Evolutionary conservation across 306 rosid species (phyloP).

Genomic region (Vigna nakashimae): DNA sequence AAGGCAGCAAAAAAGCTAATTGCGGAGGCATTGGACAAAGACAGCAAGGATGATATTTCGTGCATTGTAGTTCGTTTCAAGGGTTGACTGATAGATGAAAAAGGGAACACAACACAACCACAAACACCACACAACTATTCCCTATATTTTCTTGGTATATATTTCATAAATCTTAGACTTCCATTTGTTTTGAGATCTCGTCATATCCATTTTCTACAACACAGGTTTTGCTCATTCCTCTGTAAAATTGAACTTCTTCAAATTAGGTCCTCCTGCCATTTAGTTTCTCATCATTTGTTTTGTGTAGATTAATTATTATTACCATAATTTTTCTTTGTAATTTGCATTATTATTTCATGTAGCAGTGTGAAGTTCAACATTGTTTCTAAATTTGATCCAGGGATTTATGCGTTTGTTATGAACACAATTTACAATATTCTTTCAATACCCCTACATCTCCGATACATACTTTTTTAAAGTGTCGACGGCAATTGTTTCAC

Average conservation of each 20-base stretch:
- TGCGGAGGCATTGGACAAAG: constrained; percentile 75
- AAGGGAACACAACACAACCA: not conserved
- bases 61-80: constrained; percentile 87
- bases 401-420: constrained; percentile 36
- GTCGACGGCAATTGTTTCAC: not conserved
- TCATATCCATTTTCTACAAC: constrained; percentile 39
- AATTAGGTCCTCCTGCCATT: constrained; percentile 56
- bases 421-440: not conserved
- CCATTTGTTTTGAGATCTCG: constrained; percentile 43
- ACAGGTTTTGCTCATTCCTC: constrained; percentile 37
- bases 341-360: constrained; percentile 47
- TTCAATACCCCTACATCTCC: no score
- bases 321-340: constrained; percentile 52
- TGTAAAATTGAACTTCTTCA: constrained; percentile 57
- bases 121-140: not conserved
- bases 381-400: constrained; percentile 38
- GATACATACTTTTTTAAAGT: not conserved
- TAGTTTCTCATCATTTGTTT: constrained; percentile 50
- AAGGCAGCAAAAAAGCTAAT: constrained; percentile 72
- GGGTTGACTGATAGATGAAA: constrained; percentile 45
- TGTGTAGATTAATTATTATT: constrained; percentile 56
- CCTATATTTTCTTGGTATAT: constrained; percentile 40
- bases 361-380: constrained; percentile 46
- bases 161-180: constrained; percentile 16
- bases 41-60: constrained; percentile 89